Base-by-base conservation (phyloP, 306 rosid genomes). In the Carpinus fangiana region DNA sequence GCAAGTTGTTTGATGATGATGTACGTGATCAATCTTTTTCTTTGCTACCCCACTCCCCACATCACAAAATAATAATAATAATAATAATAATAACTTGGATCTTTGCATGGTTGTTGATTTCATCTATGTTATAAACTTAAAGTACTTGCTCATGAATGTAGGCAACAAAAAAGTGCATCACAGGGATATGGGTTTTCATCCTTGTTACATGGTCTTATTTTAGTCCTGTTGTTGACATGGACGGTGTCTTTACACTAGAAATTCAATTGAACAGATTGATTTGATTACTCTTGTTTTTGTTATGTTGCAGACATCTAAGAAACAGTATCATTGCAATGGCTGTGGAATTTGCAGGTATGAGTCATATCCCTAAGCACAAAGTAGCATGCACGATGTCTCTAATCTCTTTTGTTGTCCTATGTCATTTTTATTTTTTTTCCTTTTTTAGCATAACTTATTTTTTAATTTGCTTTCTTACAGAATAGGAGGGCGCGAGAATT, bases 1-100 rank as follows among this genome's bases (percentile, higher is more conserved):
- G 97, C 92, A 94, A 92, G 81, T 90, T 94, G 48, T 90, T 89
- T 76, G 94, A 94, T 82, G 97, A 94, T 70, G 97, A 94, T 88
- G 96, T 83, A 11, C 12, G 55, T 74, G 6, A 21, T 79, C 81
- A 62, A 66, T 76, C 45, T 56, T 14, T 72, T 47, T 48, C 23
- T 7, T 41, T 46, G 41, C 26, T 18, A 5, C 71, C 23, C 2
- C 16, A 41, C 8, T 17, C 5, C 67, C 8, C 67, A 12, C 36
- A 2, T 12, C 65, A 34, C 17, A 7, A 41, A 2, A 48, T 65
- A 65, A 38, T 28, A 18, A 18, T 23, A 23, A 23, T 23, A 1
- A 23, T 23, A 23, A 23, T 0, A 23, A 23, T 0, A 23, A 23
- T 0, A 23, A 23, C 26, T 23, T 23, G 71, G 51, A 66, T 20